phyloP scores from a whole-genome alignment of 306 rosid species.

The Betula pendula region DNA sequence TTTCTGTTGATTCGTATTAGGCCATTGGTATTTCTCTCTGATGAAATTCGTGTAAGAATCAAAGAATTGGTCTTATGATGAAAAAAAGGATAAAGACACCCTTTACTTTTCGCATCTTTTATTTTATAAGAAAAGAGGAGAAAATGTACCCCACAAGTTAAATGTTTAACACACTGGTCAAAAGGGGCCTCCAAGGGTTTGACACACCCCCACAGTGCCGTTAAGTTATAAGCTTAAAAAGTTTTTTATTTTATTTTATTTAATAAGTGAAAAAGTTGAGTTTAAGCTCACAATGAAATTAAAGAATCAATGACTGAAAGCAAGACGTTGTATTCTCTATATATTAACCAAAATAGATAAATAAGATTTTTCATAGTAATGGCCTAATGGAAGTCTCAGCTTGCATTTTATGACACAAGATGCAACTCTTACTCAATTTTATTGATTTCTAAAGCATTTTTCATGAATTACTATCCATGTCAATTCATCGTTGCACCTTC shows the following conservation, averaged over 20 bases:
- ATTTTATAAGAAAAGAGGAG: neutral
- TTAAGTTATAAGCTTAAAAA: neutral
- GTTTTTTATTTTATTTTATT: too few relatives aligned
- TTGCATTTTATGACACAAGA: too few relatives aligned
- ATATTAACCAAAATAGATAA: neutral
- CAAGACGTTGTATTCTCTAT: neutral
- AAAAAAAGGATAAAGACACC: neutral
- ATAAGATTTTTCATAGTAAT: too few relatives aligned
- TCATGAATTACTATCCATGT: too few relatives aligned
- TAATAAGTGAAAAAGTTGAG: too few relatives aligned
- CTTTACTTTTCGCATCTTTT: neutral
- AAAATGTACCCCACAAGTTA: neutral
- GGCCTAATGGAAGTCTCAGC: too few relatives aligned
- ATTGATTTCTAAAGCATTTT: neutral
- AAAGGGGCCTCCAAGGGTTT: conserved; percentile 4
- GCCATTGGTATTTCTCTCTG: too few relatives aligned
- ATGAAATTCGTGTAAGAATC: neutral
- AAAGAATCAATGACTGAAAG: neutral
- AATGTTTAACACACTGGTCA: neutral
- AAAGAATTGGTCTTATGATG: neutral
- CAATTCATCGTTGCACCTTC: neutral
- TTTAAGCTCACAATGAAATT: neutral
- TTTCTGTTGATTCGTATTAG: too few relatives aligned
- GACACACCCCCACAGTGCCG: neutral
- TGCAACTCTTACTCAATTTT: too few relatives aligned